Base-by-base conservation (phyloP, 163 green algal species). In the Scenedesmus sp. region DNA sequence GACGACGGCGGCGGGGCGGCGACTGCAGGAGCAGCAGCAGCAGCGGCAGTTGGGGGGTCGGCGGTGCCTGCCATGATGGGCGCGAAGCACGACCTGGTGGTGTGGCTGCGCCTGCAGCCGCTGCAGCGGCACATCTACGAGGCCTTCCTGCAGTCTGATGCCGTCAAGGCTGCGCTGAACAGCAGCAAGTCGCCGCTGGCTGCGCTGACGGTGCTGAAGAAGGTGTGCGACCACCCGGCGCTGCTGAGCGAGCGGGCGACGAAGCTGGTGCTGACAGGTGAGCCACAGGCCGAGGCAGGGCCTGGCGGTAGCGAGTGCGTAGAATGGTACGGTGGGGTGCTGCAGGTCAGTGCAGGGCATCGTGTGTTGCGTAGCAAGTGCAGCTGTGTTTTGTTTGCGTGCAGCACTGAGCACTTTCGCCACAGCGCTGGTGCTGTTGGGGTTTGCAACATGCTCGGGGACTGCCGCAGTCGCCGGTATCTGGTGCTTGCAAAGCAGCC, bases 41-140 rank as follows among this genome's bases (percentile, higher is more conserved):
- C 83, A 37, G 78, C 59, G 46, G 35, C 37, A 65, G 86, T 84
- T 59, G 51, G 33, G 30, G 83, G 56, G 3, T 46, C 56, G 87
- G 94, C 85, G 35, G 86, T 93, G 89, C 89, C 92, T 18, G 79
- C 84, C 10, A 30, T 42, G 0, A 93, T 99, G 86, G 93, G 94
- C 0, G 86, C 86, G 70, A 99, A 99, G 95, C 98, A 97, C 82
- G 98, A 99, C 91, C 88, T 99, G 24, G 97, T 99, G 53, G 96
- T 99, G 24, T 99, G 98, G 98, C 94, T 99, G 61, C 89, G 90
- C 13, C 94, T 99, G 80, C 95, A 95, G 79, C 89, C 94, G 0
- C 83, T 96, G 83, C 98, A 99, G 95, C 92, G 83, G 10, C 81
- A 88, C 15, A 90, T 95, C 1, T 95, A 95, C 83, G 81, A 91